A percentile compares a stretch with the other conserved stretches of the same genome.
phyloP scores from a whole-genome alignment of 768 basidiomycete species.

The Suillus variegatus region DNA sequence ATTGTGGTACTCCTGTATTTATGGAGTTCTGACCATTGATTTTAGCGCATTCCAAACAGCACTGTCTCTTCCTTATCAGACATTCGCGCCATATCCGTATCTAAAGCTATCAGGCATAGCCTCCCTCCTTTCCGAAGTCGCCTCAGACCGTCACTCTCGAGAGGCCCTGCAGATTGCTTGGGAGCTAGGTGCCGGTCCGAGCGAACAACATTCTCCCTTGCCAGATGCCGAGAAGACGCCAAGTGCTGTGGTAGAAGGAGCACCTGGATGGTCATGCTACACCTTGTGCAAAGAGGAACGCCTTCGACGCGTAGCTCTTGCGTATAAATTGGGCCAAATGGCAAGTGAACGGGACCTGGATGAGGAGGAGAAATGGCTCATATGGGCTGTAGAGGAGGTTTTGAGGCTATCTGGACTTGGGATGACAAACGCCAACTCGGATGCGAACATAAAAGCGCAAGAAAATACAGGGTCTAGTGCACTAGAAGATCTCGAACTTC shows the following conservation, averaged over 20 bases:
- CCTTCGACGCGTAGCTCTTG: conserved; percentile 46
- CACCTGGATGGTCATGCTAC: conserved; percentile 22
- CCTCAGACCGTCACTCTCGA: conserved; percentile 30
- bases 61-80: conserved; percentile 40
- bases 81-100: conserved; percentile 47
- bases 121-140: conserved; percentile 56
- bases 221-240: neutral
- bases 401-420: conserved; percentile 29
- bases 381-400: conserved; percentile 45
- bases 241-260: neutral
- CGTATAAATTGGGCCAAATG: conserved; percentile 47
- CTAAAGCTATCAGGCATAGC: conserved; percentile 72
- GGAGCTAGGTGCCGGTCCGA: conserved; percentile 19
- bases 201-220: conserved; percentile 5
- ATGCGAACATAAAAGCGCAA: neutral
- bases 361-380: conserved; percentile 46
- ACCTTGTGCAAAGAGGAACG: conserved; percentile 37
- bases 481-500: conserved; percentile 55
- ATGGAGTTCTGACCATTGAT: conserved; percentile 10
- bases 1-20: neutral
- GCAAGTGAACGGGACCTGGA: conserved; percentile 34
- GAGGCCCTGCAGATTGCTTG: conserved; percentile 24
- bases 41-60: conserved; percentile 60
- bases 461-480: conserved; percentile 24
- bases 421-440: conserved; percentile 2